phyloP scores from a whole-genome alignment of 805 yeast genomes.

The Starmera caribaea region DNA sequence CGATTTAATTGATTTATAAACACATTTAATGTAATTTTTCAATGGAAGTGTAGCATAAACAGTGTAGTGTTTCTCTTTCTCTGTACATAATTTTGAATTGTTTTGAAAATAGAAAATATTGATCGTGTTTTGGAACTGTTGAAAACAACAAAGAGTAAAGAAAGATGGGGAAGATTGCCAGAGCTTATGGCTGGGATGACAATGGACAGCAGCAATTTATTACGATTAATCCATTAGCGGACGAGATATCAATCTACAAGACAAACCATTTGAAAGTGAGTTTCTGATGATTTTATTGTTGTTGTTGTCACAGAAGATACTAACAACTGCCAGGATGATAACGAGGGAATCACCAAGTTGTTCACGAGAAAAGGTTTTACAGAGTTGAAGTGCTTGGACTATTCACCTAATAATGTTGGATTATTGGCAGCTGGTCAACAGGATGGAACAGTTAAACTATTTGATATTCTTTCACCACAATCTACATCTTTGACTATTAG shows the following conservation, averaged over 20 bases:
- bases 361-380: conserved; percentile 54
- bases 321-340: conserved; percentile 19
- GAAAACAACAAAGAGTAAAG: background rate
- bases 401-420: conserved; percentile 46
- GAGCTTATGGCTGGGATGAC: conserved; percentile 19
- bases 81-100: too few species aligned
- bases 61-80: too few species aligned
- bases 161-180: conserved; percentile 16
- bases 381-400: conserved; percentile 56
- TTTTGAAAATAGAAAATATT: too few species aligned
- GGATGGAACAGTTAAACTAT: conserved; percentile 54
- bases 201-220: conserved; percentile 14
- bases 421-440: conserved; percentile 66
- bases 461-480: conserved; percentile 40
- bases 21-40: too few species aligned
- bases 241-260: conserved; percentile 61
- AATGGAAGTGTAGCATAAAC: too few species aligned
- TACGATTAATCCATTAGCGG: conserved; percentile 58
- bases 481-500: conserved; percentile 21
- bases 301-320: background rate
- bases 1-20: conserved; percentile 22
- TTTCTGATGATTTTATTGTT: background rate
- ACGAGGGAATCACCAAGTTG: conserved; percentile 43
- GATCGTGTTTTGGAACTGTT: too few species aligned
- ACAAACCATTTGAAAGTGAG: conserved; percentile 30